phyloP scores from a whole-genome alignment of 1,284 basidiomycete species.

The Chondrostereum purpureum region DNA sequence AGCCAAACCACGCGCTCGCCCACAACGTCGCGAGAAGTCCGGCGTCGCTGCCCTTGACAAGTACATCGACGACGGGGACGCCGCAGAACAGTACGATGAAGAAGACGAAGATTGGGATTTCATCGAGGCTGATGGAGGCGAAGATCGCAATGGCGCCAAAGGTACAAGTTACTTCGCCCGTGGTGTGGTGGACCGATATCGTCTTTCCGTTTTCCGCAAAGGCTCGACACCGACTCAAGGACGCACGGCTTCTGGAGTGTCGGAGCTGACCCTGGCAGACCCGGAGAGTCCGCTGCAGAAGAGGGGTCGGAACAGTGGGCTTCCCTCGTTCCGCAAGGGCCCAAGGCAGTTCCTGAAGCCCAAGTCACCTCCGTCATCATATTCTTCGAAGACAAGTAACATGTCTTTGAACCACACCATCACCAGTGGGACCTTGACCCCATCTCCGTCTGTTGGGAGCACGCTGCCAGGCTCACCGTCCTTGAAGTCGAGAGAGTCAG shows the following conservation, averaged over 20 bases:
- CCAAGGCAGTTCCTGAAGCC: constrained; percentile 64
- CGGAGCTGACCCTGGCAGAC: constrained; percentile 34
- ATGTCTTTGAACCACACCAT: constrained; percentile 42
- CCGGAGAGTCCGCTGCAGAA: constrained; percentile 46
- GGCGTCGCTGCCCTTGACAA: constrained; percentile 71
- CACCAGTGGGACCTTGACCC: constrained; percentile 38
- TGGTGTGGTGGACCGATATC: constrained; percentile 77
- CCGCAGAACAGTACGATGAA: constrained; percentile 57
- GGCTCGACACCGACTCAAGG: constrained; percentile 53
- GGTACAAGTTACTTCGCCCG: constrained; percentile 75
- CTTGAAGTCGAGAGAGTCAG: constrained; percentile 74
- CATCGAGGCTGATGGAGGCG: constrained; percentile 67
- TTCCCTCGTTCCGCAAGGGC: constrained; percentile 61
- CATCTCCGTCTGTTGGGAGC: constrained; percentile 44
- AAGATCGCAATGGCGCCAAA: constrained; percentile 72
- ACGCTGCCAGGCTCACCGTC: constrained; percentile 44
- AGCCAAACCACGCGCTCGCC: constrained; percentile 15
- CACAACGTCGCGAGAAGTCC: constrained; percentile 60
- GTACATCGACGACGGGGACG: constrained; percentile 54
- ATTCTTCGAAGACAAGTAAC: constrained; percentile 42
- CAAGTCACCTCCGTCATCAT: constrained; percentile 54
- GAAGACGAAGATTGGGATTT: constrained; percentile 86
- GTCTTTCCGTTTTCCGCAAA: constrained; percentile 77
- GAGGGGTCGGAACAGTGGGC: constrained; percentile 55
- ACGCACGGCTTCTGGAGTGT: constrained; percentile 22